phyloP scores from a whole-genome alignment of 371 early-diverging fungal genomes.

The Apophysomyces elegans region DNA sequence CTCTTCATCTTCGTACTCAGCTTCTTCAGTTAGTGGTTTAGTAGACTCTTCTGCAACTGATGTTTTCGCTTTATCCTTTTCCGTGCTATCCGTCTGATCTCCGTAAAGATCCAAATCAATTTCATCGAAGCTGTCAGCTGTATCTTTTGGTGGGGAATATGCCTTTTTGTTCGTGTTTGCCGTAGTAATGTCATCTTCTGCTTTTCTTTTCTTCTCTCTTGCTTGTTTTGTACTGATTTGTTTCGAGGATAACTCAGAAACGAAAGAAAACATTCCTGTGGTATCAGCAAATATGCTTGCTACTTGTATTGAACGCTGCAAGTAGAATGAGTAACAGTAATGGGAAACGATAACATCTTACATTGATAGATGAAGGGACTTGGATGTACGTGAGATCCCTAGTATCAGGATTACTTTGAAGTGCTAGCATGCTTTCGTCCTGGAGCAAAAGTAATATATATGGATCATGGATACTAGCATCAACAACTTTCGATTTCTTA shows the following conservation, averaged over 20 bases:
- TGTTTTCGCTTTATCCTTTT: slow-evolving; percentile 11
- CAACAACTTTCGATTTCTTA: slow-evolving; percentile 66
- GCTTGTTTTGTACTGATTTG: slow-evolving; percentile 2
- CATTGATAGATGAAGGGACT: slow-evolving; percentile 48
- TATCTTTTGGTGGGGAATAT: slow-evolving; percentile 10
- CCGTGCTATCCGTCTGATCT: slow-evolving; percentile 28
- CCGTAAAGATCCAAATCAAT: slow-evolving; percentile 73
- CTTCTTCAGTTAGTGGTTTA: background rate
- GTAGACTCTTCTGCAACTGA: background rate
- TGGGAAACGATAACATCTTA: slow-evolving; percentile 19
- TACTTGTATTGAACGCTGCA: slow-evolving; percentile 1
- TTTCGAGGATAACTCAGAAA: slow-evolving; percentile 33
- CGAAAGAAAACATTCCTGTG: slow-evolving; percentile 48
- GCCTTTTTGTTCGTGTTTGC: slow-evolving; percentile 22
- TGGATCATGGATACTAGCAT: slow-evolving; percentile 81
- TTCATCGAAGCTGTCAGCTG: slow-evolving; percentile 53
- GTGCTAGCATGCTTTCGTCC: slow-evolving; percentile 63
- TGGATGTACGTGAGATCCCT: slow-evolving; percentile 45
- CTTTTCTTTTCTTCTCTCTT: slow-evolving; percentile 35
- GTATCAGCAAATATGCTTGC: slow-evolving; percentile 68
- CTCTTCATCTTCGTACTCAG: slow-evolving; percentile 41
- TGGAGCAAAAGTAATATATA: slow-evolving; percentile 77
- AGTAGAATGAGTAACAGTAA: slow-evolving; percentile 1
- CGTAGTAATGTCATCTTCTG: slow-evolving; percentile 20
- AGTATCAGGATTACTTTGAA: slow-evolving; percentile 59